Base-by-base conservation (phyloP, 148 eudicot species). In the Camellia sinensis region DNA sequence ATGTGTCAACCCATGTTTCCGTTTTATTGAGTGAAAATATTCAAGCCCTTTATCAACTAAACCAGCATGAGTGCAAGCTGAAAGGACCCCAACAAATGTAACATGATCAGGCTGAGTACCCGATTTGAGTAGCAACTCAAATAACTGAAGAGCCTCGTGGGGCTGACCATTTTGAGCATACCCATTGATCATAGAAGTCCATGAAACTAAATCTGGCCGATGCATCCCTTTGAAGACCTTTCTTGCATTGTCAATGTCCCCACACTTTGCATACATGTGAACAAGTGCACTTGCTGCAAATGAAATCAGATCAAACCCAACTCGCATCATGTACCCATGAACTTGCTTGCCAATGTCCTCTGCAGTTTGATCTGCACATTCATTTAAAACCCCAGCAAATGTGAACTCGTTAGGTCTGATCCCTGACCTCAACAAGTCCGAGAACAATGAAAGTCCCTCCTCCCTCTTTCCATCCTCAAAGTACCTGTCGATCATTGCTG, bases 211-310 rank as follows among this genome's bases (percentile, higher is more conserved):
- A 73, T 73, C 76, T 7, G 76, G 62, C 37, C 8, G 45, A 73
- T 62, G 76, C 62, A 73, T 22, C 62, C 59, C 40, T 15, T 29
- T 17, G 12, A 87, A 85, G 57, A 86, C 83, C 60, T 74, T 85
- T 56, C 76, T 81, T 1, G 89, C 91, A 69, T 65, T 79, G 46
- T 70, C 77, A 17, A 89, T 80, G 77, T 85, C 83, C 56, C 91
- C 91, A 79, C 89, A 87, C 67, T 80, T 89, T 3, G 87, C 80
- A 68, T 87, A 89, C 89, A 89, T 87, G 72, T 87, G 89, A 85
- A 74, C 65, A 15, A 74, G 65, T 40, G 66, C 45, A 74, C 77
- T 74, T 40, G 65, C 77, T 0, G 77, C 65, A 57, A 74, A 74
- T 40, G 77, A 74, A 57, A 74, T 40, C 0, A 79, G 87, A 71